Conservation (phyloP, 176 grass and related monocot species). For the Bromus sterilis region DNA sequence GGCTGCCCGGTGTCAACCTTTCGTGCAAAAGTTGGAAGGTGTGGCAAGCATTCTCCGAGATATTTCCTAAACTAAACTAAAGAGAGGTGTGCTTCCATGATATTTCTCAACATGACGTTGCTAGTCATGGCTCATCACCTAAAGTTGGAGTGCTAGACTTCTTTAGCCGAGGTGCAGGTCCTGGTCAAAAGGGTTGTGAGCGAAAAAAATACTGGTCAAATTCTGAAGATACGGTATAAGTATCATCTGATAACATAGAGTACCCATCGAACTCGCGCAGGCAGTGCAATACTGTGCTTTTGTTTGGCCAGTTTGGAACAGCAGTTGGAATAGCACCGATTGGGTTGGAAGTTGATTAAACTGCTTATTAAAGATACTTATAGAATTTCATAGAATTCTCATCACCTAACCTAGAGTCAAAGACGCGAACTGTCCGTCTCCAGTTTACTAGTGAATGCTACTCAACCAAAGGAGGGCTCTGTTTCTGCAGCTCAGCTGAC, state of each 20-base stretch:
- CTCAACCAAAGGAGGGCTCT: background rate
- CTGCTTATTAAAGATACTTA: background rate
- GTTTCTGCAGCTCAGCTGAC: background rate
- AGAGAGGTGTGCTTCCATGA: background rate
- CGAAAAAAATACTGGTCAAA: slow-evolving; percentile 9
- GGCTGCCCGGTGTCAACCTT: background rate
- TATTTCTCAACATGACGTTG: background rate
- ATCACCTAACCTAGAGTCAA: background rate
- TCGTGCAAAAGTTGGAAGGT: background rate
- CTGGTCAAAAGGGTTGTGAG: slow-evolving; percentile 8
- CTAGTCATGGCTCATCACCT: background rate
- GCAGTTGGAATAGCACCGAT: background rate
- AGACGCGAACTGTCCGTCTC: background rate
- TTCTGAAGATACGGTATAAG: background rate
- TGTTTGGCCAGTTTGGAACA: background rate
- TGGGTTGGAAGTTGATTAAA: background rate
- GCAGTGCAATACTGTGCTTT: background rate
- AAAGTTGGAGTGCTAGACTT: background rate
- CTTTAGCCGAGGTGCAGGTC: background rate
- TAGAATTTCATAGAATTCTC: background rate
- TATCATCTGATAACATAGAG: background rate
- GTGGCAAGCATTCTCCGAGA: background rate
- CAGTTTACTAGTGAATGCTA: background rate
- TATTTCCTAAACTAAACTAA: background rate
- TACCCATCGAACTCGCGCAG: background rate